Evolutionary conservation across 192 early-diverging fungal species (phyloP), one percentile per base, ranked within the genome.

Genomic region (Coemansia asiatica): DNA sequence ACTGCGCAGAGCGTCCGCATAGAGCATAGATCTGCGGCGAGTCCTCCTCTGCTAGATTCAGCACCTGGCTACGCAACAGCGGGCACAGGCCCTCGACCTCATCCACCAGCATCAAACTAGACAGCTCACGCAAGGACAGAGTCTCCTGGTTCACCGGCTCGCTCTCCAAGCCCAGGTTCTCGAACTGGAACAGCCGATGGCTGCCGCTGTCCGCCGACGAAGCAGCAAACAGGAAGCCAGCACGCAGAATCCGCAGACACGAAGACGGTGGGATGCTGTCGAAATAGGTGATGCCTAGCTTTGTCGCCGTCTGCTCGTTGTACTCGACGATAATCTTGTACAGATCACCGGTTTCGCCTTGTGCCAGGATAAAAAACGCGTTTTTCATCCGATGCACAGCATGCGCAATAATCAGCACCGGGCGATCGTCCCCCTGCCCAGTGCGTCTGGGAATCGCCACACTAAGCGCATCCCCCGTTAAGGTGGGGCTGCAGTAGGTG

Each of bases 1-100:
- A 90, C 29, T 87, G 76, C 10, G 90, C 79, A 2, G 94, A 92
- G 28, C 88, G 84, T 7, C 98, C 98, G 72, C 91, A 90, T 19
- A 95, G 64, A 8, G 90, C 86, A 69, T 95, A 99, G 35, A 99
- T 88, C 81, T 98, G 96, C 29, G 98, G 96, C 2, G 92, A 89
- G 27, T 94, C 93, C 56, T 98, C 98, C 16, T 90, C 88, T 0
- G 91, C 86, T 26, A 98, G 78, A 67, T 98, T 97, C n/a, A 90
- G 64, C 13, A 96, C 89, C 68, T 90, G 91, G 31, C 91, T 84
- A 57, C 92, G 90, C 47, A 94, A 85, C 36, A 99, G 68, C 5
- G 96, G 95, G 31, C 87, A 72, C 40, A 93, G 63, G 22, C 90
- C 89, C 31, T 95, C 91, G 51, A 96, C 69, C 73, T 96, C 95